phyloP scores from a whole-genome alignment of 768 basidiomycete species.

The Phylloporus scabripes region DNA sequence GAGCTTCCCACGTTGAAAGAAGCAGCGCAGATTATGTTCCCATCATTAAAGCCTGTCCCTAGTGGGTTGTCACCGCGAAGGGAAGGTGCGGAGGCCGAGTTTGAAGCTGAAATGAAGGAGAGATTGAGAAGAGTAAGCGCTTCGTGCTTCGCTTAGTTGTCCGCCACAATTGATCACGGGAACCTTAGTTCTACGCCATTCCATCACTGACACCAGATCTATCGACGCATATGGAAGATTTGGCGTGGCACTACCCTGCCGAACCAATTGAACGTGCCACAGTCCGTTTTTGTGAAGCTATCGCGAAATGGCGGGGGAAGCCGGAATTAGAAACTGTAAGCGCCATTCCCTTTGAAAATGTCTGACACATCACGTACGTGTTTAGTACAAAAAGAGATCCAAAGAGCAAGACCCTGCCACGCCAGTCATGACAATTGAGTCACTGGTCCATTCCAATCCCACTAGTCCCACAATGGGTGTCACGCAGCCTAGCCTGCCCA shows the following conservation, averaged over 20 bases:
- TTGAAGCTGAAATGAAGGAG: slow-evolving; percentile 68
- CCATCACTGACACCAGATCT: slow-evolving; percentile 67
- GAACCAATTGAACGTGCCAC: slow-evolving; percentile 78
- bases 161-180: slow-evolving; percentile 4
- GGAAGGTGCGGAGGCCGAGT: slow-evolving; percentile 62
- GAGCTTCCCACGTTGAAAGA: slow-evolving; percentile 65
- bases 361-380: slow-evolving; percentile 25
- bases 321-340: slow-evolving; percentile 75
- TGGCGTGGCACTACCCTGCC: slow-evolving; percentile 72
- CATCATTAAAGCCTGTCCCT: slow-evolving; percentile 35
- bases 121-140: slow-evolving; percentile 59
- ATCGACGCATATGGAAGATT: slow-evolving; percentile 67
- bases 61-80: slow-evolving; percentile 29
- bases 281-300: slow-evolving; percentile 74
- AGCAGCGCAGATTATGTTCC: slow-evolving; percentile 66
- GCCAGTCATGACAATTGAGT: slow-evolving; percentile 53
- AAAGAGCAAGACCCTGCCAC: slow-evolving; percentile 25
- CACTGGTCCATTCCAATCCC: slow-evolving; percentile 66
- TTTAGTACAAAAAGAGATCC: slow-evolving; percentile 54
- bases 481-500: slow-evolving; percentile 12
- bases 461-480: slow-evolving; percentile 47
- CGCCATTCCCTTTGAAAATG: not conserved
- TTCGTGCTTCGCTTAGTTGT: not conserved
- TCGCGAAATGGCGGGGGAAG: slow-evolving; percentile 78
- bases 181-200: slow-evolving; percentile 69